phyloP scores from a whole-genome alignment of 2,329 filamentous ascomycete genomes.

The Hansfordia pulvinata region DNA sequence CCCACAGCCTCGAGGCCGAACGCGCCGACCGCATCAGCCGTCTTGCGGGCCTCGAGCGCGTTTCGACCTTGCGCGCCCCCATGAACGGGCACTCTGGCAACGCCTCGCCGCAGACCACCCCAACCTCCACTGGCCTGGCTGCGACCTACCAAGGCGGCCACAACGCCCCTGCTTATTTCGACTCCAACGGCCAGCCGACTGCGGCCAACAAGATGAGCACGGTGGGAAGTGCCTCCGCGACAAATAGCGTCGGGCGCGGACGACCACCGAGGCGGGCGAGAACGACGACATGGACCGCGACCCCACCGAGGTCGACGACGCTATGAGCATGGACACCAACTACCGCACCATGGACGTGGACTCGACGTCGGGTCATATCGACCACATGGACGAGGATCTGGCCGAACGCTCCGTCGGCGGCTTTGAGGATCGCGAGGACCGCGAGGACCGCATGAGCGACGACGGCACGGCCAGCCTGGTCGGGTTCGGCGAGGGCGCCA shows the following conservation, averaged over 20 bases:
- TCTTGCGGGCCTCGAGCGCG: conserved; percentile 78
- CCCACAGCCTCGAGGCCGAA: conserved; percentile 74
- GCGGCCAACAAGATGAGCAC: conserved; percentile 71
- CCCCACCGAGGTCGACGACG: conserved; percentile 43
- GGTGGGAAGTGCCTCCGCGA: conserved; percentile 81
- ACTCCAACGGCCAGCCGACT: conserved; percentile 55
- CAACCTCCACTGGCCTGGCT: conserved; percentile 32
- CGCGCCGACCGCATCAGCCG: conserved; percentile 92
- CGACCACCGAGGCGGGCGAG: conserved; percentile 34
- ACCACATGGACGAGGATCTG: conserved; percentile 23
- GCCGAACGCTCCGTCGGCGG: conserved; percentile 32
- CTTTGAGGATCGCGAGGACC: conserved; percentile 34
- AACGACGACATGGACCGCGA: conserved; percentile 35
- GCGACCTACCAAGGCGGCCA: conserved; percentile 23
- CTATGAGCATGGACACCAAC: conserved; percentile 55
- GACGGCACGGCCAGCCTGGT: conserved; percentile 75
- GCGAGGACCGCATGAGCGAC: conserved; percentile 73
- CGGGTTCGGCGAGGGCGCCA: conserved; percentile 85
- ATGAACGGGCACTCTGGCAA: conserved; percentile 16
- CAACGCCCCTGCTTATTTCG: conserved; percentile 71
- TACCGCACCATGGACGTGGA: conserved; percentile 44
- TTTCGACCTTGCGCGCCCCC: conserved; percentile 58
- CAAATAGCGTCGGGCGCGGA: conserved; percentile 59
- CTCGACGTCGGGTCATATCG: conserved; percentile 17
- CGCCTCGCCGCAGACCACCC: conserved; percentile 33